These are phyloP conservation scores for Fusarium armeniacum DNA, from an alignment of 2,329 filamentous ascomycete genomes.

Conservation along the genomic window DNA sequence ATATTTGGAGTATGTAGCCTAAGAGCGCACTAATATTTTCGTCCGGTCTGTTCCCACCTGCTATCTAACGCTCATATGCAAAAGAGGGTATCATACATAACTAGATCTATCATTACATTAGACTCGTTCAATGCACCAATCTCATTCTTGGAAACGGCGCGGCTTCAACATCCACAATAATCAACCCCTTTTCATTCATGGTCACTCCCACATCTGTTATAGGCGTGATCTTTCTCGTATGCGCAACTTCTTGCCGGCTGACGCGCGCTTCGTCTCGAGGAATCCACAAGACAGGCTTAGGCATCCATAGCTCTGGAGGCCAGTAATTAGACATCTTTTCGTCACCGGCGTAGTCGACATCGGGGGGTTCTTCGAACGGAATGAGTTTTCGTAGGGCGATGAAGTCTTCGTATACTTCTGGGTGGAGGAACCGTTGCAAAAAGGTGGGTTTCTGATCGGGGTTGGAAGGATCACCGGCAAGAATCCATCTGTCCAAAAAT, in stretches of 20 bases:
- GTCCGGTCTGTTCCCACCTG: not conserved
- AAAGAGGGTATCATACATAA: constrained; percentile 49
- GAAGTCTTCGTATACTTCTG: constrained; percentile 83
- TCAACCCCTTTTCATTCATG: constrained; percentile 53
- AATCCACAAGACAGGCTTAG: constrained; percentile 83
- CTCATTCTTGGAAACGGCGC: constrained; percentile 56
- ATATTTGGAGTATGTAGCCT: not conserved
- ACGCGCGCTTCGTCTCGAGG: constrained; percentile 81
- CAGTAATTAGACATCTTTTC: constrained; percentile 76
- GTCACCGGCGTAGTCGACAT: constrained; percentile 64
- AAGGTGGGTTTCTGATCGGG: constrained; percentile 61
- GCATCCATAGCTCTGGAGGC: constrained; percentile 73
- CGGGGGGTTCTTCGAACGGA: constrained; percentile 64
- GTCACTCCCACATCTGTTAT: constrained; percentile 74
- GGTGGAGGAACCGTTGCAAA: constrained; percentile 78
- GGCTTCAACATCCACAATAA: constrained; percentile 56
- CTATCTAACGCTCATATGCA: constrained; percentile 40
- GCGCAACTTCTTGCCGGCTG: constrained; percentile 80
- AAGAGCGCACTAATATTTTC: not conserved
- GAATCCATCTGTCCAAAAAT: constrained; percentile 48
- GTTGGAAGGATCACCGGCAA: constrained; percentile 49
- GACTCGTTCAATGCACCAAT: constrained; percentile 57
- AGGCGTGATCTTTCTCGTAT: constrained; percentile 78
- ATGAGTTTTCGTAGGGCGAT: constrained; percentile 77
- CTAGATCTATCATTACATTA: constrained; percentile 39